Percentiles rank a stretch among this genome's conserved stretches.
phyloP scores from a whole-genome alignment of 352 stramenopile species.

The Phytopythium delawarense region DNA sequence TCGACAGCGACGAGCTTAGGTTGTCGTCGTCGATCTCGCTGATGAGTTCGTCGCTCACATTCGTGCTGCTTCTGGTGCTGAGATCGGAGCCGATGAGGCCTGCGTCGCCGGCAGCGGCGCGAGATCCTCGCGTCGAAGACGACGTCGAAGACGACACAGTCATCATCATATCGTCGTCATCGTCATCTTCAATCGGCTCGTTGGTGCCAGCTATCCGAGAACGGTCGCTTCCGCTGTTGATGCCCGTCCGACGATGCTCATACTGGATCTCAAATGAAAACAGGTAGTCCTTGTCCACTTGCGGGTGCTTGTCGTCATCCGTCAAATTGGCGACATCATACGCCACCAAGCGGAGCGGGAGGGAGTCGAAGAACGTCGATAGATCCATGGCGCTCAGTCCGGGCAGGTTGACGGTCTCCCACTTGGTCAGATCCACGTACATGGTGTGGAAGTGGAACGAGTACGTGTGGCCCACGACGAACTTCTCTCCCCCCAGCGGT shows the following conservation, averaged over 20 bases:
- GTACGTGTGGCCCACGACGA: constrained; percentile 65
- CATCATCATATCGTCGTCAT: constrained; percentile 6
- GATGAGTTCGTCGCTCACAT: constrained; percentile 29
- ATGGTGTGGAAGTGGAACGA: constrained; percentile 90
- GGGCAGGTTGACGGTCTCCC: constrained; percentile 79
- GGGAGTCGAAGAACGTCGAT: constrained; percentile 71
- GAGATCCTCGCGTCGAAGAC: constrained; percentile 5
- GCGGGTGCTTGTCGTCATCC: constrained; percentile 32
- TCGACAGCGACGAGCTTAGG: constrained; percentile 15
- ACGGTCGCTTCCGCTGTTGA: background rate
- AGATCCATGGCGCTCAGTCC: constrained; percentile 71
- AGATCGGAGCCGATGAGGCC: constrained; percentile 21
- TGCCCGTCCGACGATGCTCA: constrained; percentile 13
- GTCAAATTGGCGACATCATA: constrained; percentile 43
- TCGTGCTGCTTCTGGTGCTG: constrained; percentile 48
- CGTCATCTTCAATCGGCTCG: constrained; percentile 10
- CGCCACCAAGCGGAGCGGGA: constrained; percentile 66
- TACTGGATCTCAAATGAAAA: constrained; percentile 80
- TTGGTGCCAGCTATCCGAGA: constrained; percentile 3
- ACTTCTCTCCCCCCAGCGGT: constrained; percentile 43
- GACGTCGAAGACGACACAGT: background rate
- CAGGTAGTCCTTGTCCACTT: constrained; percentile 66
- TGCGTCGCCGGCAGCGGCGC: background rate
- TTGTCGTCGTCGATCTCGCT: constrained; percentile 48
- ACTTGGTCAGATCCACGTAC: constrained; percentile 79